A percentile compares a stretch with the other conserved stretches of the same genome.
phyloP scores from a whole-genome alignment of 2,329 filamentous ascomycete genomes.

The Scedosporium boydii region DNA sequence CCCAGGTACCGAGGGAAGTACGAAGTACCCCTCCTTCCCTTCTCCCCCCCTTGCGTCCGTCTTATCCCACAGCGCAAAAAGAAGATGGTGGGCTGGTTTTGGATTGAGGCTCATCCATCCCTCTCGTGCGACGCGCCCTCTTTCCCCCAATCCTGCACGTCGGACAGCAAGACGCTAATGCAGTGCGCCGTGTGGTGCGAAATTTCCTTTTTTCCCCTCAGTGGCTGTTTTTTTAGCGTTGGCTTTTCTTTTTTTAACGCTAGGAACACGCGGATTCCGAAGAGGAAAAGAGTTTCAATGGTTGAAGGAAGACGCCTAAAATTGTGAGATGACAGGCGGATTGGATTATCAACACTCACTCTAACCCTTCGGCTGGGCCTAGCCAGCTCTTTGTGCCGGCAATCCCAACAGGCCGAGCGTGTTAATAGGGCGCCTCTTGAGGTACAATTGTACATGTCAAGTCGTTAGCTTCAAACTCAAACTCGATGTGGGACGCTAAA shows the following conservation, averaged over 20 bases:
- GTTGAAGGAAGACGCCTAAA: neutral
- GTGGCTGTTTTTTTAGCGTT: neutral
- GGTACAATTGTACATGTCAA: neutral
- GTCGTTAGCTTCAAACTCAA: neutral
- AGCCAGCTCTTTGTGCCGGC: neutral
- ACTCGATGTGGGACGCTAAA: neutral
- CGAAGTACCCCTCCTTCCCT: neutral
- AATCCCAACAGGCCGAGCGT: neutral
- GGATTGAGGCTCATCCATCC: too few species aligned
- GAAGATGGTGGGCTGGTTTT: too few species aligned
- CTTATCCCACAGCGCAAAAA: neutral
- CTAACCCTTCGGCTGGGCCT: neutral
- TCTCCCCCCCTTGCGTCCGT: neutral
- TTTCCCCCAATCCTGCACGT: neutral
- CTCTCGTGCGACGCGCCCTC: too few species aligned
- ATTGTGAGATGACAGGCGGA: too few species aligned
- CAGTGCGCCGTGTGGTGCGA: too few species aligned
- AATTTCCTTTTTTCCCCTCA: too few species aligned
- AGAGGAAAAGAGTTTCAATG: too few species aligned
- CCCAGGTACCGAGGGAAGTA: neutral
- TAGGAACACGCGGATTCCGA: too few species aligned
- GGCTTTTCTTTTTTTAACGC: neutral
- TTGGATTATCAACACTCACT: too few species aligned
- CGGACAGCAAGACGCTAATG: neutral
- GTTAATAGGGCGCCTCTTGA: neutral